Evolutionary conservation across 2,329 filamentous ascomycete species (phyloP), one percentile per base, ranked within the genome.

Genomic region (Pezicula rhizophila): DNA sequence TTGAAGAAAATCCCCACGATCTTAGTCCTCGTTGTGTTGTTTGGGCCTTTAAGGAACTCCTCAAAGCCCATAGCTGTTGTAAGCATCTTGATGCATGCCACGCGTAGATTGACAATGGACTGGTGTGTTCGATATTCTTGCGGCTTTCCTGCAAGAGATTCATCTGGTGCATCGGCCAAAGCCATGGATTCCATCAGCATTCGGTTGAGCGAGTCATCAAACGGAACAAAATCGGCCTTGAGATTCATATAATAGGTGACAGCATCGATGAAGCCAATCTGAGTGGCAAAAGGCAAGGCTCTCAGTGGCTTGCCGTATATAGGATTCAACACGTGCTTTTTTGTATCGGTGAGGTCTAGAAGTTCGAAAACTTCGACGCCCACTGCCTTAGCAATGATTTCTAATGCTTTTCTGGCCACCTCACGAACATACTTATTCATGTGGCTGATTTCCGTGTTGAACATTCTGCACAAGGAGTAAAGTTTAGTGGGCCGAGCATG

Each of bases 1-100:
- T 96, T 97, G 78, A 99, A 99, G 71, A 99, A 99, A 1, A 97
- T 90, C 0, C 88, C 84, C 15, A 99, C 91, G 42, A 97, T 95
- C 62, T 81, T 82, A 1, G 72, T 77, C 45, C 84, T 73, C 0
- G 80, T 84, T 1, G 79, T 71, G 55, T 87, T 86, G 42, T 82
- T 82, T 34, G 82, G 78, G 1, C 80, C 83, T 47, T 88, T 89
- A 52, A 85, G 85, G 64, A 96, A 97, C 31, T 96, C 92, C 5
- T 92, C 87, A 63, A 96, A 93, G 39, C 84, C 80, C 79, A 97
- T 96, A 0, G 93, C 93, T 51, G 89, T 95, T 44, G 90, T 96
- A 34, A 99, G 73, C 35, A 99, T 83, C 52, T 86, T 89, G 61
- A 99, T 89, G 60, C 95, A 99, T 8, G 93, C 89, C 10, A 99